Base-by-base conservation (phyloP, 768 basidiomycete species). In the Boletales sp. region DNA sequence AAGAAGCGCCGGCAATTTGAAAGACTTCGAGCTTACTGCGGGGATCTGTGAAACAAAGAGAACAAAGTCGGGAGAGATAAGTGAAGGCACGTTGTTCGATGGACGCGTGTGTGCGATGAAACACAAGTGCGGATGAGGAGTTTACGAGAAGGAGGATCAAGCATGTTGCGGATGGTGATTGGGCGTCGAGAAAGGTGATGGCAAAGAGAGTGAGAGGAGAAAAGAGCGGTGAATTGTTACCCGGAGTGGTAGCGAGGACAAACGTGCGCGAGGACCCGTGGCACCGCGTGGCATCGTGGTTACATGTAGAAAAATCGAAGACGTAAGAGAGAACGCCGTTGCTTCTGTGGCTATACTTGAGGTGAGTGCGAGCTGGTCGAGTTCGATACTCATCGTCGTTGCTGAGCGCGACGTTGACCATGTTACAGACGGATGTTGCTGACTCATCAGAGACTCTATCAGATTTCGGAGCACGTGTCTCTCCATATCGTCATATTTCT, bases 241-340 rank as follows among this genome's bases (percentile, higher is more conserved):
- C 33, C 41, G 41, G 50, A 61, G 54, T 58, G 54, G 55, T 44
- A 51, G 58, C 36, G 52, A 44, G 56, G 55, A 61, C 66, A 61
- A 70, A 68, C 66, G 66, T 68, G 66, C 68, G 68, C 64, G 14
- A 48, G 54, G 68, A 68, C 66, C 68, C 66, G 40, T 64, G 68
- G 44, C 68, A 68, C 68, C 66, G 63, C 55, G 18, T 49, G 48
- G 49, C 51, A 53, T 57, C 52, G 57, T 53, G 63, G 45, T 18
- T 15, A 4, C 14, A 5, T 31, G 41, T 66, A 62, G 61, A 67
- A 68, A 66, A 70, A 46, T 55, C 39, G 37, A 35, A 52, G 44
- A 50, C 51, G 57, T 54, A 54, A 54, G 35, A 46, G 10, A 17
- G n/a, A 7, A 10, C 14, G 46, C 36, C 44, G 52, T 38, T 39